These are phyloP conservation scores for Phlebopus sp. DNA, from an alignment of 1,284 basidiomycete genomes.

Conservation along the genomic window DNA sequence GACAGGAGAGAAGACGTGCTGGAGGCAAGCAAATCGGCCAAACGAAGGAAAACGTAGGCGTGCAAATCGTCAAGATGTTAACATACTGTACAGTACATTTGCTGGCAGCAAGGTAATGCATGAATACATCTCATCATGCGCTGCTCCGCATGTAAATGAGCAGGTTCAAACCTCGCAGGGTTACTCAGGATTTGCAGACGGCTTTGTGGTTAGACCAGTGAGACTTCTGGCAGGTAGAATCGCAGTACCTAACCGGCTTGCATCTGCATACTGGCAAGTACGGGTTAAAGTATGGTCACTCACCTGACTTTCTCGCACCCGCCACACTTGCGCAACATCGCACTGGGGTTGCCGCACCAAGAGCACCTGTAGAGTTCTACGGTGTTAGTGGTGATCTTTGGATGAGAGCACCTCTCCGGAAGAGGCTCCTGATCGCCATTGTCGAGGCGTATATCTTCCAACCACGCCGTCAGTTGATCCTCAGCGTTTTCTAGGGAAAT, in stretches of 20 bases:
- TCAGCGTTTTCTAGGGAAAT: slow-evolving; percentile 39
- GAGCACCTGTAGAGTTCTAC: slow-evolving; percentile 53
- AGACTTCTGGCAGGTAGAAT: slow-evolving; percentile 46
- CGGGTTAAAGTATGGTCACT: slow-evolving; percentile 20
- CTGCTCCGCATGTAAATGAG: no score
- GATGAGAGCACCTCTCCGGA: slow-evolving; percentile 31
- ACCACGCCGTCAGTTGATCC: slow-evolving; percentile 56
- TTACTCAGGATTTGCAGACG: slow-evolving; percentile 28
- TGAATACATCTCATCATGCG: no score
- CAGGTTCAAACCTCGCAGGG: no score
- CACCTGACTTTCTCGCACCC: slow-evolving; percentile 45
- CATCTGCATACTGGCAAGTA: neutral
- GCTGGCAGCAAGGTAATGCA: no score
- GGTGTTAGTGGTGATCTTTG: slow-evolving; percentile 41
- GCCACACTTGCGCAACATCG: slow-evolving; percentile 49
- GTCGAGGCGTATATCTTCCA: slow-evolving; percentile 46
- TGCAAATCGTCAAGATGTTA: neutral
- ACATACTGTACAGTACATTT: slow-evolving; percentile 10
- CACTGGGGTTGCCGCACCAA: slow-evolving; percentile 58
- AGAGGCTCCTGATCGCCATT: slow-evolving; percentile 35
- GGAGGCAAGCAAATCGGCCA: slow-evolving; percentile 52
- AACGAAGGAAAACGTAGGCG: slow-evolving; percentile 47
- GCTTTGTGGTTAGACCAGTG: slow-evolving; percentile 50
- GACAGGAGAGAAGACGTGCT: slow-evolving; percentile 63
- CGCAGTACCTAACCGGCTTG: slow-evolving; percentile 43